These are phyloP conservation scores for Dimocarpus longan DNA, from an alignment of 345 rosid species.

Conservation along the genomic window DNA sequence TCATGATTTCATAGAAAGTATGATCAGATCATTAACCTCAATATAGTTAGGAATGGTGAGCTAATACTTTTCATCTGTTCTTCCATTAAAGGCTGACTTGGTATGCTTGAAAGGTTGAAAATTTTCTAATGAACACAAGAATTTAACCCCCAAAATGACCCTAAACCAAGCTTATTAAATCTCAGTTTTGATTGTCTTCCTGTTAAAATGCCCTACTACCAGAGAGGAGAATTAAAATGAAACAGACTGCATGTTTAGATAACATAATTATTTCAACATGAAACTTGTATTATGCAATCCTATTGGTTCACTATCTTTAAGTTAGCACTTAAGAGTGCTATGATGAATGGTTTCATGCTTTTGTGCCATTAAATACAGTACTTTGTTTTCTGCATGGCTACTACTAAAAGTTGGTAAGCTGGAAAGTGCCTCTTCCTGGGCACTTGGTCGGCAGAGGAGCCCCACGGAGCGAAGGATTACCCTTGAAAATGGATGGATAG, in stretches of 20 bases:
- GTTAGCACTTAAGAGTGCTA: neutral
- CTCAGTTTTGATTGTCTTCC: no score
- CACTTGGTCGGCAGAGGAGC: conserved; percentile 46
- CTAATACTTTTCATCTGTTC: neutral
- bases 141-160: neutral
- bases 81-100: neutral
- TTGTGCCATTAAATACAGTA: neutral
- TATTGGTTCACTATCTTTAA: no score
- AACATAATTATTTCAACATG: neutral
- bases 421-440: conserved; percentile 9
- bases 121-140: neutral
- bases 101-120: neutral
- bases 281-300: neutral
- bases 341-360: neutral
- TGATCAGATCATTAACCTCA: neutral
- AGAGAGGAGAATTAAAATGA: no score
- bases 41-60: neutral
- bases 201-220: no score
- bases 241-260: no score
- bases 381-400: neutral
- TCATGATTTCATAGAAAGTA: neutral
- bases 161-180: no score
- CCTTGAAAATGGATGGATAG: conserved; percentile 45
- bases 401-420: neutral
- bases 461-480: conserved; percentile 49